Conservation (phyloP, 2,329 filamentous ascomycete genomes). For the Plenodomus lindquistii region DNA sequence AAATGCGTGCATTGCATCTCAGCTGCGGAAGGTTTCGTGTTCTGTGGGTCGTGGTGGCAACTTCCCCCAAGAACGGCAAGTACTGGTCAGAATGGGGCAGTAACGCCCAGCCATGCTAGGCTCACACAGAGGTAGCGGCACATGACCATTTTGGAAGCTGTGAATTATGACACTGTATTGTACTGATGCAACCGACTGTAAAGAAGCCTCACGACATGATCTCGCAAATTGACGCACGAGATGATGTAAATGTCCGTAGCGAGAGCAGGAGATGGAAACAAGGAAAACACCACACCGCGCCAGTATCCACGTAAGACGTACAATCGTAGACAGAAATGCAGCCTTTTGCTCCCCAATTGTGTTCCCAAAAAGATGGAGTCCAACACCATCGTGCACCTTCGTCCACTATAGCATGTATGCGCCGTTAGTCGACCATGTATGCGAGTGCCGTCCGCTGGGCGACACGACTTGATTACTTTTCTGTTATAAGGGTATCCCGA, state of each 20-base stretch:
- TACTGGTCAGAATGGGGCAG: slow-evolving; percentile 17
- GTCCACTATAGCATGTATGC: slow-evolving; percentile 18
- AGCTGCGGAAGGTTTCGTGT: neutral
- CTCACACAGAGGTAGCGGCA: slow-evolving; percentile 21
- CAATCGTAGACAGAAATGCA: slow-evolving; percentile 35
- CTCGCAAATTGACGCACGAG: slow-evolving; percentile 35
- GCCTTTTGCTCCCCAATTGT: slow-evolving; percentile 35
- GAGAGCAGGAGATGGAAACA: slow-evolving; percentile 27
- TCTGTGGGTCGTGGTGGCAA: slow-evolving; percentile 9
- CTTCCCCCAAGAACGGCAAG: slow-evolving; percentile 21
- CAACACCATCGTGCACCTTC: slow-evolving; percentile 26
- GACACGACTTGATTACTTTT: slow-evolving; percentile 40
- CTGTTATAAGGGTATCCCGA: slow-evolving; percentile 47
- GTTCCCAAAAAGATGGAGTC: slow-evolving; percentile 35
- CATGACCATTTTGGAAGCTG: slow-evolving; percentile 2
- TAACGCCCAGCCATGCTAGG: slow-evolving; percentile 21
- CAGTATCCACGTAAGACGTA: slow-evolving; percentile 43
- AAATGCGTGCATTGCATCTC: neutral
- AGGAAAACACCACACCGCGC: slow-evolving; percentile 37
- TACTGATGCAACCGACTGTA: slow-evolving; percentile 27
- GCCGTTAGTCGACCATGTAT: slow-evolving; percentile 21
- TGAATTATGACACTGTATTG: slow-evolving; percentile 30
- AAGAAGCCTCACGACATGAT: slow-evolving; percentile 35
- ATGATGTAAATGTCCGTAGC: slow-evolving; percentile 33
- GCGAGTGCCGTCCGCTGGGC: slow-evolving; percentile 27